Evolutionary conservation across 78 protist species (phyloP), one percentile per base, ranked within the genome.

Genomic region (Dictyostelium purpureum): DNA sequence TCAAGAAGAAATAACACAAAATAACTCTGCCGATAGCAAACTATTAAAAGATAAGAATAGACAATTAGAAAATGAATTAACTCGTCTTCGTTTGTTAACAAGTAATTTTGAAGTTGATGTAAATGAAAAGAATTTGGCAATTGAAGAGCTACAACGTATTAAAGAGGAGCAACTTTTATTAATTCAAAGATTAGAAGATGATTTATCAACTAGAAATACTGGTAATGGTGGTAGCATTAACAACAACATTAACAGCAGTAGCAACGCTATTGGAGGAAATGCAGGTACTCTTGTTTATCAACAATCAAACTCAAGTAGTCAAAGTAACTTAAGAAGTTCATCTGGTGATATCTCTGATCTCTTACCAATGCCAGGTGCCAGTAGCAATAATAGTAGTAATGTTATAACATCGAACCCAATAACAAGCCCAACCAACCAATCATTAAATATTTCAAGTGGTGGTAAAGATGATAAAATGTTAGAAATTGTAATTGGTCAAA

Each of bases 401-500:
- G 40, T 10, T 42, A 12, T 7, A n/a, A 21, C 26, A 76, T 18
- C 35, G 31, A 65, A 45, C 35, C 21, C 43, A 54, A 54, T 31
- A 54, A 49, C 54, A 37, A 52, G 28, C 31, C n/a, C 47, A 81
- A 21, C 31, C 21, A 40, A 69, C n/a, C 43, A 69, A 69, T 42
- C 76, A 69, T 40, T 21, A 16, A 31, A 28, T 31, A 40, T 40
- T 42, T 40, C 76, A n/a, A n/a, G 26, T 59, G 61, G 87, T 40
- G 63, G 33, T 28, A 57, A 77, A 52, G 77, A 63, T 51, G 82
- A 90, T 49, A 79, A 82, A 43, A 85, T 93, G 75, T 52, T 96
- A 35, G 66, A 85, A 12, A 87, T 94, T 59, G 94, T 96, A 31
- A 65, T 77, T 16, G 57, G 87, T 28, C 98, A 96, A 69, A 54